Evolutionary conservation across 2,329 filamentous ascomycete genomes (phyloP).

Genomic region (Pestalotiopsis fici): DNA sequence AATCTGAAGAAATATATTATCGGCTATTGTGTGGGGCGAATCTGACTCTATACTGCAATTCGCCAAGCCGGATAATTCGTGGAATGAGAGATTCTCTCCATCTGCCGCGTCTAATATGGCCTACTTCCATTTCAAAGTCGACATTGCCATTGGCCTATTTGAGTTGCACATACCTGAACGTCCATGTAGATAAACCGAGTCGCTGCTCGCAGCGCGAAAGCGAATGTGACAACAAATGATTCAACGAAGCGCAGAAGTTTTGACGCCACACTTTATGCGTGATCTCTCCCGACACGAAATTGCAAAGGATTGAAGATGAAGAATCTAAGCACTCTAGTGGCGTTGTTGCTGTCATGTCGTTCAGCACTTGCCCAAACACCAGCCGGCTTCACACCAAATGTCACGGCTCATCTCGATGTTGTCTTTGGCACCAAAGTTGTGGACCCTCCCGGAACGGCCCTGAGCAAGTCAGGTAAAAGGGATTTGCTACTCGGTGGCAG

Average conservation of each 20-base stretch:
- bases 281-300: not conserved
- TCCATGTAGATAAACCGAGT: not conserved
- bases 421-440: conserved; percentile 21
- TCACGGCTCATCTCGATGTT: conserved; percentile 9
- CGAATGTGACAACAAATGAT: not conserved
- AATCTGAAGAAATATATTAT: not conserved
- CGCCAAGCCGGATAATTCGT: conserved; percentile 10
- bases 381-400: conserved; percentile 5
- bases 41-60: not conserved
- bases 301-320: conserved; percentile 1
- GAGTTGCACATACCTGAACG: not conserved
- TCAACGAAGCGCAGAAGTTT: not conserved
- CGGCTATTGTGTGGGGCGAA: not conserved
- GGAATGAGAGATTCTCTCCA: not conserved
- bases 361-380: conserved; percentile 7
- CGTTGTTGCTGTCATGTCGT: not conserved
- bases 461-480: conserved; percentile 19
- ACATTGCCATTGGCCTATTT: not conserved
- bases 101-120: not conserved
- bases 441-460: conserved; percentile 21
- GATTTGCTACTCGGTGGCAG: not conserved
- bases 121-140: not conserved
- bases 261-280: not conserved
- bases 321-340: not conserved
- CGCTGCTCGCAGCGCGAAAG: not conserved